phyloP scores from a whole-genome alignment of 169 alveolate species.

The Hepatocystis sp. region DNA sequence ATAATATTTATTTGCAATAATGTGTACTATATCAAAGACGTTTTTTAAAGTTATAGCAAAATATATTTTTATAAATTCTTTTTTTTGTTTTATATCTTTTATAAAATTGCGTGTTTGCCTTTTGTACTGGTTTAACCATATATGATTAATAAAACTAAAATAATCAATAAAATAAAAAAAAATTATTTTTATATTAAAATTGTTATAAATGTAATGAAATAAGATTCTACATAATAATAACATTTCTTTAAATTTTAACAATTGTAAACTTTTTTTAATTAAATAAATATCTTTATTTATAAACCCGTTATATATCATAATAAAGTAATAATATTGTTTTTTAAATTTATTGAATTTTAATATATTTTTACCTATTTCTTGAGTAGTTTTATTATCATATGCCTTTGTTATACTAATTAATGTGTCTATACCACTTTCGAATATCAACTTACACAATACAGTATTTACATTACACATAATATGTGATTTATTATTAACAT shows the following conservation, averaged over 20 bases:
- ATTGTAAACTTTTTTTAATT: constrained; percentile 34
- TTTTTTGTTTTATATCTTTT: constrained; percentile 11
- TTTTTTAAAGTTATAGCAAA: constrained; percentile 4
- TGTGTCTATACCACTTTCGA: constrained; percentile 20
- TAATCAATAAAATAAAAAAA: constrained; percentile 47
- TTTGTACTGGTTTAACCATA: constrained; percentile 29
- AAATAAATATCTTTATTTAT: constrained; percentile 29
- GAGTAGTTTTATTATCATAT: constrained; percentile 12
- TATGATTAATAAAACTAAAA: constrained; percentile 45
- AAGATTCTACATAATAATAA: constrained; percentile 38
- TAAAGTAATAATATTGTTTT: constrained; percentile 27
- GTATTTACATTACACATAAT: constrained; percentile 16
- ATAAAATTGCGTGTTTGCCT: constrained; percentile 1
- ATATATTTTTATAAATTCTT: constrained; percentile 30
- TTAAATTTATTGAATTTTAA: constrained; percentile 24
- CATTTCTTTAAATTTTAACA: constrained; percentile 20
- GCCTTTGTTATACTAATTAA: constrained; percentile 27
- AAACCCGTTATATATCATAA: constrained; percentile 43
- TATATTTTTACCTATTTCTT: constrained; percentile 7
- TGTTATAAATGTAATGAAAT: constrained; percentile 50
- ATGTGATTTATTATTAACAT: constrained; percentile 24
- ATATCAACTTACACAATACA: constrained; percentile 22
- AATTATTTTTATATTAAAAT: constrained; percentile 42
- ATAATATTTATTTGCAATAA: constrained; percentile 25
- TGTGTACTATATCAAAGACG: constrained; percentile 27